Conservation (phyloP, 2,329 filamentous ascomycete species). For the Beauveria asiatica region DNA sequence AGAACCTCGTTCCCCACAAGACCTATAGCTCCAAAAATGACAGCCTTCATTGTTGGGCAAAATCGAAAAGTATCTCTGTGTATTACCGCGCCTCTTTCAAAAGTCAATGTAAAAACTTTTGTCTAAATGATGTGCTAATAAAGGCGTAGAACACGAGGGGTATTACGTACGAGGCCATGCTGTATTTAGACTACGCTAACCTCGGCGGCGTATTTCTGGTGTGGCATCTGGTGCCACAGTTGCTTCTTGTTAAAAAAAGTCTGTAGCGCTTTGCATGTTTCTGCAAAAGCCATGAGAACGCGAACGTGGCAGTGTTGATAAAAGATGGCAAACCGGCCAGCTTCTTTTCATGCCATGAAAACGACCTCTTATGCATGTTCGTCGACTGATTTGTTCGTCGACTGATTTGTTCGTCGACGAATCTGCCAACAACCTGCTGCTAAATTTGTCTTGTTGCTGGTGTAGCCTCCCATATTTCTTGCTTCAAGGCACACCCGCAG, state of each 20-base stretch:
- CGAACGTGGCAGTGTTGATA: neutral
- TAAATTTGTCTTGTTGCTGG: neutral
- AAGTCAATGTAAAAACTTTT: neutral
- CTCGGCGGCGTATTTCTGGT: neutral
- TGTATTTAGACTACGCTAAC: neutral
- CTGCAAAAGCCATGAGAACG: too few species aligned
- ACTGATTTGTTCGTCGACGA: too few species aligned
- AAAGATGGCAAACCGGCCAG: neutral
- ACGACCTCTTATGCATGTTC: neutral
- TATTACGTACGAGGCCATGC: neutral
- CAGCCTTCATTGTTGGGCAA: slow-evolving; percentile 43
- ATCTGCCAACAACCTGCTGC: too few species aligned
- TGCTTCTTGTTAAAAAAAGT: neutral
- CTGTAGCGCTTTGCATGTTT: neutral
- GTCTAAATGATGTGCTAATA: neutral
- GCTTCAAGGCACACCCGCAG: neutral
- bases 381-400: too few species aligned
- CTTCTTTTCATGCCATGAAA: neutral
- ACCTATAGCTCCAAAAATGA: slow-evolving; percentile 51
- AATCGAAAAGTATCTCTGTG: neutral
- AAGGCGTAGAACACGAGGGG: neutral
- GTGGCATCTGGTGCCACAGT: neutral
- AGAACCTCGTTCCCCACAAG: slow-evolving; percentile 47
- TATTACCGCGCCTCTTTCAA: neutral
- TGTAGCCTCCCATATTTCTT: too few species aligned